These are phyloP conservation scores for Agaricus subrufescens DNA, from an alignment of 768 basidiomycete genomes.

Conservation along the genomic window DNA sequence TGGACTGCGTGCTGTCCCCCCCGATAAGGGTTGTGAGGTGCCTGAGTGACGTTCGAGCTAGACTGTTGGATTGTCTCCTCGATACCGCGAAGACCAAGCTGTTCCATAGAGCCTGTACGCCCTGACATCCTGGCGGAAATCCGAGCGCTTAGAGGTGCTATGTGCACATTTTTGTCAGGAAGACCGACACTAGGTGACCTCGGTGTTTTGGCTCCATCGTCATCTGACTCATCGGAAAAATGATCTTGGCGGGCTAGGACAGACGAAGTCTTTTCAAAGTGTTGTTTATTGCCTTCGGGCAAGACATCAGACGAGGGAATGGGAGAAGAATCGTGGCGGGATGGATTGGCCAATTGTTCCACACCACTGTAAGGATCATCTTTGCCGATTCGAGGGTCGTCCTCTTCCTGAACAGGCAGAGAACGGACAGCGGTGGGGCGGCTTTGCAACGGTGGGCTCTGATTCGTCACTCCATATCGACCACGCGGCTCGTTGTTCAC, in stretches of 20 bases:
- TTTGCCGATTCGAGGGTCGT: conserved; percentile 42
- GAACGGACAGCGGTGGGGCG: conserved; percentile 64
- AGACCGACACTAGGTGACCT: conserved; percentile 61
- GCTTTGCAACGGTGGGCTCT: conserved; percentile 53
- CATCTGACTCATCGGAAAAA: conserved; percentile 38
- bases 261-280: conserved; percentile 21
- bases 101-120: conserved; percentile 6
- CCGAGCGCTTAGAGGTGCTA: neutral
- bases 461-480: conserved; percentile 34
- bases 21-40: neutral
- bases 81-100: conserved; percentile 4
- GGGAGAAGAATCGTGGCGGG: conserved; percentile 36
- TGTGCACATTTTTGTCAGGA: conserved; percentile 33
- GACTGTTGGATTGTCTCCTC: conserved; percentile 6
- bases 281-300: conserved; percentile 32
- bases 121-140: neutral
- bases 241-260: conserved; percentile 33
- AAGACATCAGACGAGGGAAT: conserved; percentile 53
- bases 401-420: conserved; percentile 75
- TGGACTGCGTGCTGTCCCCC: neutral
- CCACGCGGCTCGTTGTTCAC: conserved; percentile 21
- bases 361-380: conserved; percentile 29
- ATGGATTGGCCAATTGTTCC: conserved; percentile 27
- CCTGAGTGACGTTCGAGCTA: neutral
- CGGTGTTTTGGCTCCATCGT: conserved; percentile 59